phyloP scores from a whole-genome alignment of 352 stramenopile genomes.

The Aphanomyces euteiches region DNA sequence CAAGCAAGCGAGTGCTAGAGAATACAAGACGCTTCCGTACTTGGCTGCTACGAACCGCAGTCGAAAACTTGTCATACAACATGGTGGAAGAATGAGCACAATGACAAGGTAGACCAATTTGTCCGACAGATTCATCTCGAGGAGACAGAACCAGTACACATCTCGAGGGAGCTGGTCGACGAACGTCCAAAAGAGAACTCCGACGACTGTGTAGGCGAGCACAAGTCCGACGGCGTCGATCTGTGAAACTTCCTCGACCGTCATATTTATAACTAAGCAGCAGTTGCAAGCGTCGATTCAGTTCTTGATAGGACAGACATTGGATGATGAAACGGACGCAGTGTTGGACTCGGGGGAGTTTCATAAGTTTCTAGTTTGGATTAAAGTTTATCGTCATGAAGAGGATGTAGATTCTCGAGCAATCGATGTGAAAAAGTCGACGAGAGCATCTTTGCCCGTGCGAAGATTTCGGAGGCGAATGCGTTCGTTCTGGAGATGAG shows the following conservation, averaged over 20 bases:
- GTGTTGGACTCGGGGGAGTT: not conserved
- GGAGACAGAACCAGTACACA: slow-evolving; percentile 26
- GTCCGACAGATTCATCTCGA: slow-evolving; percentile 15
- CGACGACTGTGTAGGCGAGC: not conserved
- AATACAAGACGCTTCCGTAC: slow-evolving; percentile 10
- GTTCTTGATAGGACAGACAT: too few relatives aligned
- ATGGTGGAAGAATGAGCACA: not conserved
- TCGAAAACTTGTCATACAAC: not conserved
- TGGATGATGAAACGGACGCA: too few relatives aligned
- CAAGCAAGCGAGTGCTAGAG: not conserved
- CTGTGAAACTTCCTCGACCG: not conserved
- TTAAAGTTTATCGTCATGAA: not conserved
- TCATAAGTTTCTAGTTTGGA: not conserved
- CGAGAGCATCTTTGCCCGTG: slow-evolving; percentile 29
- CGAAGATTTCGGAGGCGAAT: slow-evolving; percentile 30
- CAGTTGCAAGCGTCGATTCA: too few relatives aligned
- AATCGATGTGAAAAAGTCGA: slow-evolving; percentile 29
- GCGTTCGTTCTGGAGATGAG: slow-evolving; percentile 33
- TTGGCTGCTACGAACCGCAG: slow-evolving; percentile 7
- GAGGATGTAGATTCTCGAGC: not conserved
- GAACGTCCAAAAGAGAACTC: slow-evolving; percentile 23
- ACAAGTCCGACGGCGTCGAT: not conserved
- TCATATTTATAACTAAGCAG: too few relatives aligned
- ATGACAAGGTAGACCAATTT: slow-evolving; percentile 15
- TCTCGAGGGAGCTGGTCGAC: slow-evolving; percentile 12